These are phyloP conservation scores for Inonotus hispidus DNA, from an alignment of 1,284 basidiomycete genomes.

Conservation along the genomic window DNA sequence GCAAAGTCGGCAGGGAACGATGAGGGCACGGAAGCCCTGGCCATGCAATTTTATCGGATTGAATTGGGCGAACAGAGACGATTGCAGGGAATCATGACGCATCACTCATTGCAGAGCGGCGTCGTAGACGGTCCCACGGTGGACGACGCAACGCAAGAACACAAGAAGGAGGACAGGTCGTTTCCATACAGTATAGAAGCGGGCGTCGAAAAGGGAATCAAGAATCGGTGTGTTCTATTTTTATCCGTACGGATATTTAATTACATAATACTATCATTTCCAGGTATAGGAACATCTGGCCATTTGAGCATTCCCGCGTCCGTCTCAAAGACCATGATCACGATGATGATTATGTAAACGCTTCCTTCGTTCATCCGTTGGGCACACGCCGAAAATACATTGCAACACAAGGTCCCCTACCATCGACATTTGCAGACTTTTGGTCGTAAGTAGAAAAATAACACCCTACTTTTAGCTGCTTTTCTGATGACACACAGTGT, in stretches of 20 bases:
- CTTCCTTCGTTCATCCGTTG: slow-evolving; percentile 83
- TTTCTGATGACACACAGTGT: slow-evolving; percentile 39
- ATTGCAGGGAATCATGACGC: slow-evolving; percentile 88
- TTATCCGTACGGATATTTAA: neutral
- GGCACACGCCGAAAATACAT: slow-evolving; percentile 83
- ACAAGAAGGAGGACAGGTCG: slow-evolving; percentile 20
- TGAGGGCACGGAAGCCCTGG: slow-evolving; percentile 73
- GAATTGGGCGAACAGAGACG: slow-evolving; percentile 88
- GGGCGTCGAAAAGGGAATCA: slow-evolving; percentile 89
- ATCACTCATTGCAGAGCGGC: slow-evolving; percentile 65
- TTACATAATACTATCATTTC: no score
- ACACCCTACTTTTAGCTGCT: neutral
- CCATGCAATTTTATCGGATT: slow-evolving; percentile 87
- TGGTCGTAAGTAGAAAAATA: slow-evolving; percentile 76
- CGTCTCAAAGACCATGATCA: slow-evolving; percentile 45
- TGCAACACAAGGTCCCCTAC: slow-evolving; percentile 93
- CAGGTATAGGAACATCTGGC: slow-evolving; percentile 93
- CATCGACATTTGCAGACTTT: slow-evolving; percentile 87
- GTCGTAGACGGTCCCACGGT: neutral
- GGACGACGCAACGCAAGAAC: slow-evolving; percentile 2
- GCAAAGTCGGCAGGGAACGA: slow-evolving; percentile 48
- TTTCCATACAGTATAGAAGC: slow-evolving; percentile 95
- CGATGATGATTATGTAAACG: slow-evolving; percentile 87
- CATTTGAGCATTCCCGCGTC: slow-evolving; percentile 89
- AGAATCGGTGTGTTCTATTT: slow-evolving; percentile 58